phyloP scores from a whole-genome alignment of 2,329 filamentous ascomycete species.

The Aspergillus pseudoterreus region DNA sequence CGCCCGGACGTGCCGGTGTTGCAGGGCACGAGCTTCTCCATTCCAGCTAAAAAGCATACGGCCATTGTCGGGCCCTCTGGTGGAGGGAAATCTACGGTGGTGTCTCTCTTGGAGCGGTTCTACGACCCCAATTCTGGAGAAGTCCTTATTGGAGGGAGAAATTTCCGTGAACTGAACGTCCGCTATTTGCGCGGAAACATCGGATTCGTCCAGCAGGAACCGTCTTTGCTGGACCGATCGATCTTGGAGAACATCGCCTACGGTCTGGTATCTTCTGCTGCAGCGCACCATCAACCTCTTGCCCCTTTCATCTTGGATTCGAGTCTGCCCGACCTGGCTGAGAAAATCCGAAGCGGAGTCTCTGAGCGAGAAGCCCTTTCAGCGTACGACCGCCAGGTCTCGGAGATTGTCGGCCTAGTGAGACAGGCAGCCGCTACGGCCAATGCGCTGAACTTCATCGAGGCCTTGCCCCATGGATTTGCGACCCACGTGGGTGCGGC shows the following conservation, averaged over 20 bases:
- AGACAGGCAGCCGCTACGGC: slow-evolving; percentile 24
- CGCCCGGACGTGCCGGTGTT: slow-evolving; percentile 35
- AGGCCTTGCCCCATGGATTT: slow-evolving; percentile 20
- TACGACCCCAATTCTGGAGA: slow-evolving; percentile 34
- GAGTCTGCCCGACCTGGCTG: slow-evolving; percentile 23
- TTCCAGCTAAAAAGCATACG: slow-evolving; percentile 36
- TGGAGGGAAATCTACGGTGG: slow-evolving; percentile 51
- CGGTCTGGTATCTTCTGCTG: slow-evolving; percentile 41
- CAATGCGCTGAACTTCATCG: slow-evolving; percentile 27
- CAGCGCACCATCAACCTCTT: slow-evolving; percentile 22
- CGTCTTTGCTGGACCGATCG: slow-evolving; percentile 49
- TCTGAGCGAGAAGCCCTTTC: slow-evolving; percentile 21
- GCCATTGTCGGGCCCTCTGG: slow-evolving; percentile 50
- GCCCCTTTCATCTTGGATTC: slow-evolving; percentile 22
- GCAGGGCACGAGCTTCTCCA: slow-evolving; percentile 27
- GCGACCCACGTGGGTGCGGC: slow-evolving; percentile 33
- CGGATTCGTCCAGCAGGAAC: slow-evolving; percentile 50
- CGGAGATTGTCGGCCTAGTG: slow-evolving; percentile 27
- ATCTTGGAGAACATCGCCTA: slow-evolving; percentile 54
- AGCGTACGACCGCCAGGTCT: slow-evolving; percentile 18
- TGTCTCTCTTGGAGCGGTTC: slow-evolving; percentile 33
- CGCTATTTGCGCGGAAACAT: slow-evolving; percentile 32
- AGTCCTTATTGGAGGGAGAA: slow-evolving; percentile 27
- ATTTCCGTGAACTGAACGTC: slow-evolving; percentile 32
- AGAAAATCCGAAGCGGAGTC: slow-evolving; percentile 21